Conservation (phyloP, 768 basidiomycete genomes). For the Lyophyllum shimeji region DNA sequence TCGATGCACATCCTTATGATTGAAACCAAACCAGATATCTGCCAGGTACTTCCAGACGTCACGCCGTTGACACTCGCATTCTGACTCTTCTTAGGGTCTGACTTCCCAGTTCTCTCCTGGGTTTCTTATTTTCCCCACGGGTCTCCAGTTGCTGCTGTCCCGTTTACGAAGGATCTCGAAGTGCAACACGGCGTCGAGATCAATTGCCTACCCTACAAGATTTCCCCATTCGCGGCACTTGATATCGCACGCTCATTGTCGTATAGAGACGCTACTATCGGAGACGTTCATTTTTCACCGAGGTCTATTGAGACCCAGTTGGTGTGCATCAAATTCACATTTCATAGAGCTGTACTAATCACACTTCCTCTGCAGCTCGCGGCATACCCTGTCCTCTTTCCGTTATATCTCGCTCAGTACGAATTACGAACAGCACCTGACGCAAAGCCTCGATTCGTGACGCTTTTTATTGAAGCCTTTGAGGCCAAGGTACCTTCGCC, state of each 20-base stretch:
- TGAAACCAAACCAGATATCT: slow-evolving; percentile 36
- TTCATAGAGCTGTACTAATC: neutral
- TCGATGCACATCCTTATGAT: slow-evolving; percentile 8
- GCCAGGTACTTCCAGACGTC: slow-evolving; percentile 34
- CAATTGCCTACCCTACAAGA: slow-evolving; percentile 55
- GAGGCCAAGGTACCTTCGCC: slow-evolving; percentile 23
- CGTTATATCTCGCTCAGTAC: slow-evolving; percentile 60
- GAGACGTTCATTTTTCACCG: slow-evolving; percentile 41
- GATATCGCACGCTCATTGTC: slow-evolving; percentile 35
- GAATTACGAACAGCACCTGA: slow-evolving; percentile 19
- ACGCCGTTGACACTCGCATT: neutral
- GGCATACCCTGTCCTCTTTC: slow-evolving; percentile 64
- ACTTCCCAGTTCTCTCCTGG: slow-evolving; percentile 44
- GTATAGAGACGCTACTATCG: slow-evolving; percentile 32
- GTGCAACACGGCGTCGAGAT: slow-evolving; percentile 49
- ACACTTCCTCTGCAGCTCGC: slow-evolving; percentile 38
- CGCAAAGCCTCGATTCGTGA: slow-evolving; percentile 11
- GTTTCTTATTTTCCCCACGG: slow-evolving; percentile 35
- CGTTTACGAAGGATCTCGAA: slow-evolving; percentile 48
- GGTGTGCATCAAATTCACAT: slow-evolving; percentile 31
- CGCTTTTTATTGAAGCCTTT: slow-evolving; percentile 33
- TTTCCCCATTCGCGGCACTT: slow-evolving; percentile 52
- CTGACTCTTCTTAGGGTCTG: slow-evolving; percentile 34
- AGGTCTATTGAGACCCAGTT: slow-evolving; percentile 42
- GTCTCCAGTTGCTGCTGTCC: slow-evolving; percentile 29